These are phyloP conservation scores for Suhomyces wounanorum DNA, from an alignment of 1,139 yeast species.

Conservation along the genomic window DNA sequence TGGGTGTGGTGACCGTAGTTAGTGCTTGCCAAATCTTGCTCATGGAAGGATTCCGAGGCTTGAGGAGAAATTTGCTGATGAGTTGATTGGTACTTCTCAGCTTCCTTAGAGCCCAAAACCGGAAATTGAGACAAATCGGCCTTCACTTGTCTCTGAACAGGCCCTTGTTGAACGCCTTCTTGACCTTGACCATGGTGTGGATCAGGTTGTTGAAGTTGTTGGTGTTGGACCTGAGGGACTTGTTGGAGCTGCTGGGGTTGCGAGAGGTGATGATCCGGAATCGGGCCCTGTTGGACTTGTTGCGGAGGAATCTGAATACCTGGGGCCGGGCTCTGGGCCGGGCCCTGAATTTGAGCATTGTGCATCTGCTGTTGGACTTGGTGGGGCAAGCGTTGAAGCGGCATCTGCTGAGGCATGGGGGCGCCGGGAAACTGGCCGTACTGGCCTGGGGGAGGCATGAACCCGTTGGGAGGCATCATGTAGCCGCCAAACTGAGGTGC, in stretches of 20 bases:
- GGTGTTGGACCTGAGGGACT: slow-evolving; percentile 19
- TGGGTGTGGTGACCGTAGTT: slow-evolving; percentile 12
- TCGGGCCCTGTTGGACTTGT: neutral
- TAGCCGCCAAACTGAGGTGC: slow-evolving; percentile 42
- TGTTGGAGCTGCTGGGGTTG: slow-evolving; percentile 16
- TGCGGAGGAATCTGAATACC: slow-evolving; percentile 2
- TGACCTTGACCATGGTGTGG: slow-evolving; percentile 13
- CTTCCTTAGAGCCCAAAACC: slow-evolving; percentile 49
- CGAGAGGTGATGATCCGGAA: slow-evolving; percentile 11
- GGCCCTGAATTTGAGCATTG: slow-evolving; percentile 17
- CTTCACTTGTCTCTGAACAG: slow-evolving; percentile 17
- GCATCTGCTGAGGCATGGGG: slow-evolving; percentile 22
- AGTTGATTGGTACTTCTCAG: slow-evolving; percentile 13
- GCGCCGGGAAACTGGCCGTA: slow-evolving; percentile 36
- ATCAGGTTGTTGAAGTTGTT: slow-evolving; percentile 15
- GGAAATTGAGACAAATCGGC: slow-evolving; percentile 53
- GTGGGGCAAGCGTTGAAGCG: slow-evolving; percentile 30
- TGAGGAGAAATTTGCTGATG: slow-evolving; percentile 1
- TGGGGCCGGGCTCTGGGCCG: slow-evolving; percentile 4
- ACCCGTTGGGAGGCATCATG: slow-evolving; percentile 45
- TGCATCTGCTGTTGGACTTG: slow-evolving; percentile 18
- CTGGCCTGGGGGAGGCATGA: slow-evolving; percentile 41
- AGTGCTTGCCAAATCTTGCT: slow-evolving; percentile 7
- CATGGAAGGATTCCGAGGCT: neutral
- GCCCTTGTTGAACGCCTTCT: slow-evolving; percentile 14